Percentiles rank a stretch among this genome's conserved stretches.
These are phyloP conservation scores for Rhodomyrtus tomentosa DNA, from an alignment of 345 rosid genomes.

Conservation along the genomic window DNA sequence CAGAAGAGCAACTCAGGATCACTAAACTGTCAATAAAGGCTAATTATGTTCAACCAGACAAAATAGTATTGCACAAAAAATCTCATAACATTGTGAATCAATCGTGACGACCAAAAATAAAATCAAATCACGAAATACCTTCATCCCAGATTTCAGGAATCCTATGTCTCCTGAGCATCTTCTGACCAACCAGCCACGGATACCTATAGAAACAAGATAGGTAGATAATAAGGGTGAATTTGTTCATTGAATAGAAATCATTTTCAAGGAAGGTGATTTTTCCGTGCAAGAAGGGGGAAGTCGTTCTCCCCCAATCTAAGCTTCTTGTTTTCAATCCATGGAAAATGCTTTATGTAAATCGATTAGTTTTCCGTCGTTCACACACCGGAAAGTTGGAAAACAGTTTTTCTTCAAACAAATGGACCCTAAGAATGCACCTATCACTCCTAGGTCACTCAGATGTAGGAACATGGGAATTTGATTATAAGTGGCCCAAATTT, in stretches of 20 bases:
- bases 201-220: slow-evolving; percentile 27
- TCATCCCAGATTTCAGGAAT: slow-evolving; percentile 37
- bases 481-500: neutral
- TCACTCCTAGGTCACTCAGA: too few species aligned
- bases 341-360: too few species aligned
- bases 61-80: neutral
- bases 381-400: too few species aligned
- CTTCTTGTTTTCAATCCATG: too few species aligned
- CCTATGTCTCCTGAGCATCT: slow-evolving; percentile 78
- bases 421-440: neutral
- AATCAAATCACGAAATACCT: slow-evolving; percentile 27
- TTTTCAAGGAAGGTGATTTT: too few species aligned
- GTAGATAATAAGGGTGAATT: neutral
- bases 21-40: neutral
- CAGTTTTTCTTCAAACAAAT: too few species aligned
- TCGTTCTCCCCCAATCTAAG: too few species aligned
- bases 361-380: too few species aligned
- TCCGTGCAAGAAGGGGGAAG: too few species aligned
- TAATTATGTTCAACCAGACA: neutral
- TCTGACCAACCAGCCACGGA: slow-evolving; percentile 96
- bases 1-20: neutral
- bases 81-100: neutral
- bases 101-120: neutral
- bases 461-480: too few species aligned
- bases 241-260: too few species aligned